Evolutionary conservation across 2,329 filamentous ascomycete genomes (phyloP).

Genomic region (Pyrenochaeta sp.): DNA sequence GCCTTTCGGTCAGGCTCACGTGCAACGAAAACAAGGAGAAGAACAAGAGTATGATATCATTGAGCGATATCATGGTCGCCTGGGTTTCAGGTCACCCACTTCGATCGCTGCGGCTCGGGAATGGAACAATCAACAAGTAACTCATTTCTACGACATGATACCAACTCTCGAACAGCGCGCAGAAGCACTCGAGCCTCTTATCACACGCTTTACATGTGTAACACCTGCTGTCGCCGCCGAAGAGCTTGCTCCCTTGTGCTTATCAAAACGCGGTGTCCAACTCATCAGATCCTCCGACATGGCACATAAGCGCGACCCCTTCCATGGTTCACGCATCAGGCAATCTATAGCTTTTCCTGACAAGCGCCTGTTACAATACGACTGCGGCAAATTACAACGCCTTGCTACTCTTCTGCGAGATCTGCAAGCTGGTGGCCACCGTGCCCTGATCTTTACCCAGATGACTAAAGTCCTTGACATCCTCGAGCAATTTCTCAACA

Average conservation of each 20-base stretch:
- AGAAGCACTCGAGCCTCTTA: constrained; percentile 73
- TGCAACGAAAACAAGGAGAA: constrained; percentile 22
- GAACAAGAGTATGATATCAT: constrained; percentile 54
- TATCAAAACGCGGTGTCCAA: constrained; percentile 65
- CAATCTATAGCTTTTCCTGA: constrained; percentile 97
- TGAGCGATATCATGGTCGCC: constrained; percentile 31
- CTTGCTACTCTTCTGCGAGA: constrained; percentile 86
- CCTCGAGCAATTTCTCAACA: constrained; percentile 95
- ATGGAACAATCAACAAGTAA: constrained; percentile 78
- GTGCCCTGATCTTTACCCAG: constrained; percentile 97
- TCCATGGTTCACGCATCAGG: constrained; percentile 92
- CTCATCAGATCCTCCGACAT: constrained; percentile 65
- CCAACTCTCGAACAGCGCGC: constrained; percentile 78
- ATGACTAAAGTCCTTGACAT: constrained; percentile 99
- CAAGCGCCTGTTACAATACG: constrained; percentile 93
- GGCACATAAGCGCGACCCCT: constrained; percentile 73
- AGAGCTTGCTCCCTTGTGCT: constrained; percentile 74
- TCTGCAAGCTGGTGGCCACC: constrained; percentile 88
- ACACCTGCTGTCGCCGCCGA: constrained; percentile 88
- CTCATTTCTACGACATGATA: constrained; percentile 71
- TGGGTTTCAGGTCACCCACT: constrained; percentile 41
- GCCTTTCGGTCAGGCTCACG: constrained; percentile 32
- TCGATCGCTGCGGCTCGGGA: constrained; percentile 51
- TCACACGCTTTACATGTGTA: constrained; percentile 90
- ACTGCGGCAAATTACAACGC: constrained; percentile 94